A percentile compares a stretch with the other conserved stretches of the same genome.
Evolutionary conservation across 306 rosid genomes (phyloP).

Genomic region (Medicago truncatula): MtrunA17r5.0-ANR NC_053049.1:11708501-11709000

Average conservation of each 20-base stretch:
- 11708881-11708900: constrained; percentile 79
- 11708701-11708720: constrained; percentile 88
- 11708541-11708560: constrained; percentile 97
- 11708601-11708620: constrained; percentile 1
- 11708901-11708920: constrained; percentile 89
- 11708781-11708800: constrained; percentile 28
- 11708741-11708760: constrained; percentile 91
- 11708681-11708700: constrained; percentile 99
- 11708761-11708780: constrained; percentile 40
- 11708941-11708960: constrained; percentile 89
- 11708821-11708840: constrained; percentile 73
- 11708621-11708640: constrained; percentile 21
- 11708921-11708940: constrained; percentile 89
- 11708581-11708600: constrained; percentile 28
- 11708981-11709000: constrained; percentile 77
- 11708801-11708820: constrained; percentile 33
- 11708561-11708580: constrained; percentile 27
- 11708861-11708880: constrained; percentile 82
- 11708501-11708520: constrained; percentile 77
- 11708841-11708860: constrained; percentile 88
- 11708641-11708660: constrained; percentile 84
- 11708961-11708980: constrained; percentile 84
- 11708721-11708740: constrained; percentile 95
- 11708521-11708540: constrained; percentile 89
- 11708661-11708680: constrained; percentile 90